phyloP scores from a whole-genome alignment of 2,329 filamentous ascomycete genomes.

The Sporothrix dimorphospora region DNA sequence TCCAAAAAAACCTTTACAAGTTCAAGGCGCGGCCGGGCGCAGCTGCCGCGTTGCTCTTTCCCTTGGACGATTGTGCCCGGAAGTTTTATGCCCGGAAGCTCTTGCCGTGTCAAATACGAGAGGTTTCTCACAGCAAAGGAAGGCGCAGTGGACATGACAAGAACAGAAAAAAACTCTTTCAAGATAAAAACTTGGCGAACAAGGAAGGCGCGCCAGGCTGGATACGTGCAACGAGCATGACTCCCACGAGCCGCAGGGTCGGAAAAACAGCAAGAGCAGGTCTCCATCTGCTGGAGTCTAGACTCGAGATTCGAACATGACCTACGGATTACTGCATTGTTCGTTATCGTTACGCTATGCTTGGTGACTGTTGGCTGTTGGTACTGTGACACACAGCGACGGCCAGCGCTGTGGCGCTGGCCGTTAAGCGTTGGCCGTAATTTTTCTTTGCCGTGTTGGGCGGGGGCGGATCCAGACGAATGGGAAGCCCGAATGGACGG shows the following conservation, averaged over 20 bases:
- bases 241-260: background rate
- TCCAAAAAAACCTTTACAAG: background rate
- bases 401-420: background rate
- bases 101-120: background rate
- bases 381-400: too few relatives aligned
- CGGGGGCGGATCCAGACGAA: background rate
- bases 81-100: background rate
- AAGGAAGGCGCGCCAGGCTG: background rate
- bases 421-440: background rate
- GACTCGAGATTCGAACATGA: background rate
- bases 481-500: background rate
- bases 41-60: background rate
- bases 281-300: background rate
- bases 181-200: too few relatives aligned
- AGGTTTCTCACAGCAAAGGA: background rate
- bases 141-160: background rate
- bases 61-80: background rate
- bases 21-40: background rate
- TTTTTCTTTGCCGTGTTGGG: background rate
- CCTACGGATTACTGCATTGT: too few relatives aligned
- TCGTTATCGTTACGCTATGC: too few relatives aligned
- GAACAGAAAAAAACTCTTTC: background rate
- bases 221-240: background rate
- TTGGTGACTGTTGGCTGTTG: too few relatives aligned
- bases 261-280: background rate